Conservation (phyloP, 768 basidiomycete genomes). For the Suillus plorans region DNA sequence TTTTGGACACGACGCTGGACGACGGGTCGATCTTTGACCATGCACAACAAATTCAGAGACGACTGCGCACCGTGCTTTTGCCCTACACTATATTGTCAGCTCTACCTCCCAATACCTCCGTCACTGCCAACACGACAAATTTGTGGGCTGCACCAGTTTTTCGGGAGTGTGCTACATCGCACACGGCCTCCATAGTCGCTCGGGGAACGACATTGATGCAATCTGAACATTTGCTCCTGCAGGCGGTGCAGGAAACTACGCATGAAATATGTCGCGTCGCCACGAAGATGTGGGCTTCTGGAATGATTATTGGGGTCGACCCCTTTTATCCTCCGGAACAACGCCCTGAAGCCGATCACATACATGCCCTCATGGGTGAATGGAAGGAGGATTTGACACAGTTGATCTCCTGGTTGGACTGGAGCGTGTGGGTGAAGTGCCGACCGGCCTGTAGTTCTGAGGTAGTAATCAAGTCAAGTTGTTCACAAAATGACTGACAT, state of each 20-base stretch:
- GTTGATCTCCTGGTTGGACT: constrained; percentile 22
- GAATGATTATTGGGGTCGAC: constrained; percentile 14
- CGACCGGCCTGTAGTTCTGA: constrained; percentile 14
- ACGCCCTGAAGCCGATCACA: not conserved
- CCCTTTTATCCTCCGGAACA: not conserved
- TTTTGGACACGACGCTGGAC: constrained; percentile 27
- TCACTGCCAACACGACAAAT: constrained; percentile 1
- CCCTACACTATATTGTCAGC: constrained; percentile 11
- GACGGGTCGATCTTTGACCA: constrained; percentile 12
- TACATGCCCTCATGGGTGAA: constrained; percentile 4
- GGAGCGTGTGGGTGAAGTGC: constrained; percentile 24
- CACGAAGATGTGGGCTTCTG: constrained; percentile 19
- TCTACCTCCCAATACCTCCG: not conserved
- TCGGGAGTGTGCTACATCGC: constrained; percentile 12
- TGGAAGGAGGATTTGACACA: constrained; percentile 13
- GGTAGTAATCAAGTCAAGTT: constrained; percentile 9
- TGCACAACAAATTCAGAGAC: constrained; percentile 12
- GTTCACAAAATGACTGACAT: not conserved
- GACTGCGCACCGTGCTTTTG: constrained; percentile 19
- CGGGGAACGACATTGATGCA: constrained; percentile 4
- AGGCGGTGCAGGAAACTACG: constrained; percentile 14
- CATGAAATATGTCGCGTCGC: constrained; percentile 19
- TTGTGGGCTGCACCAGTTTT: constrained; percentile 13
- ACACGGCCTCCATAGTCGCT: constrained; percentile 7
- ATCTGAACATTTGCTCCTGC: constrained; percentile 14